phyloP scores from a whole-genome alignment of 2,329 filamentous ascomycete genomes.

The Sclerotinia sclerotiorum region DNA sequence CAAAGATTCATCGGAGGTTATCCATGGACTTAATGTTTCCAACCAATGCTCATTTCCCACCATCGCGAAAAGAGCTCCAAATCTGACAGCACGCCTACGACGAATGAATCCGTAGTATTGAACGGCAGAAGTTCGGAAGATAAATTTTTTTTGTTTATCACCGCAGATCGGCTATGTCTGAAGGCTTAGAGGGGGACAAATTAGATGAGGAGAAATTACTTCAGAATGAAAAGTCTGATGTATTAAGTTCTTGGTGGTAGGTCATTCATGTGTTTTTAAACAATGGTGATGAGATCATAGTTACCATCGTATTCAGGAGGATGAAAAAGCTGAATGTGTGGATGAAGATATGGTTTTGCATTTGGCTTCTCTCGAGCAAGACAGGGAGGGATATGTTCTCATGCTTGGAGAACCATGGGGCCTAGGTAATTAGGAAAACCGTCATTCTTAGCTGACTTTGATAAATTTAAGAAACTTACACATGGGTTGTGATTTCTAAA shows the following conservation, averaged over 20 bases:
- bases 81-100: not conserved
- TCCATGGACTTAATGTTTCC: not conserved
- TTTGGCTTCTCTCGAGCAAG: constrained; percentile 1
- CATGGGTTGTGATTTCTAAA: no score
- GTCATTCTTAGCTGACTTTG: not conserved
- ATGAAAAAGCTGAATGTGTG: not conserved
- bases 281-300: not conserved
- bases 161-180: not conserved
- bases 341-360: not conserved
- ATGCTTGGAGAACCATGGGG: constrained; percentile 3
- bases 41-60: not conserved
- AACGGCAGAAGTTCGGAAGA: not conserved
- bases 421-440: not conserved
- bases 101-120: not conserved
- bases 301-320: not conserved
- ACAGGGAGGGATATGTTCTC: not conserved
- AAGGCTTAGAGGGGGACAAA: not conserved
- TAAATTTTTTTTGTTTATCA: constrained; percentile 8
- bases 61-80: no score
- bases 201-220: not conserved
- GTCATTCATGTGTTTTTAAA: not conserved
- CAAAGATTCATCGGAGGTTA: not conserved
- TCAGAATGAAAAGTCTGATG: constrained; percentile 15
- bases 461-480: no score
- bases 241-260: constrained; percentile 13